phyloP scores from a whole-genome alignment of 2,329 filamentous ascomycete genomes.

The Cercospora beticola region DNA sequence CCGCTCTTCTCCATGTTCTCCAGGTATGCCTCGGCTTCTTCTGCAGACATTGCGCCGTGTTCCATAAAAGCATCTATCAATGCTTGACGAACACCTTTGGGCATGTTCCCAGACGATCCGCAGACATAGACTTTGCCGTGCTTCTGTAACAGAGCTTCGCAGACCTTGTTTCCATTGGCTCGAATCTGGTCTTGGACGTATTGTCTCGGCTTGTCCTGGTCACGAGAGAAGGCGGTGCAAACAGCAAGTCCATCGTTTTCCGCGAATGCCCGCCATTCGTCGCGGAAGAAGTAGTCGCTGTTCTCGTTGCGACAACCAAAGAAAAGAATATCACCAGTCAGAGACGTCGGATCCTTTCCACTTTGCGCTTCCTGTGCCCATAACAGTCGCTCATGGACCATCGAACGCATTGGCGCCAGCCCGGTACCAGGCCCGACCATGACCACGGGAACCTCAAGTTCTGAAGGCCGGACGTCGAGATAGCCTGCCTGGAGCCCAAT shows the following conservation, averaged over 20 bases:
- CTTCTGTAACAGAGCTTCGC: conserved; percentile 51
- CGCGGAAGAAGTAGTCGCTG: conserved; percentile 77
- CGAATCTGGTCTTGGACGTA: conserved; percentile 68
- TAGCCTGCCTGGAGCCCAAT: conserved; percentile 59
- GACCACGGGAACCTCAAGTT: conserved; percentile 61
- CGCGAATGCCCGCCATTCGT: conserved; percentile 65
- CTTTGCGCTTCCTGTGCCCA: conserved; percentile 37
- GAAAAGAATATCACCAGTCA: conserved; percentile 60
- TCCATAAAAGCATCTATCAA: conserved; percentile 60
- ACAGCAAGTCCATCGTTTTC: conserved; percentile 52
- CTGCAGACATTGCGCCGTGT: conserved; percentile 41
- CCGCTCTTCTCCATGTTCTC: conserved; percentile 59
- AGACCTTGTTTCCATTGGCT: conserved; percentile 52
- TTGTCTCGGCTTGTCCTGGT: conserved; percentile 60
- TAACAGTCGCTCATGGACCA: conserved; percentile 69
- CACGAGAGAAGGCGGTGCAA: conserved; percentile 68
- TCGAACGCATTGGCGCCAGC: conserved; percentile 76
- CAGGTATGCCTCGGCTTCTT: conserved; percentile 60
- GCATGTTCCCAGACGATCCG: conserved; percentile 68
- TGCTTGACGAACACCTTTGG: conserved; percentile 65
- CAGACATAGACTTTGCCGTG: conserved; percentile 59
- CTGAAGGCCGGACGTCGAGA: conserved; percentile 49
- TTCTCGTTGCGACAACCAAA: conserved; percentile 76
- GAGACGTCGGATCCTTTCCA: conserved; percentile 8
- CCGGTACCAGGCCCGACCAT: conserved; percentile 85